Conservation (phyloP, 2,329 filamentous ascomycete species). For the Dactylonectria estremocensis region DNA sequence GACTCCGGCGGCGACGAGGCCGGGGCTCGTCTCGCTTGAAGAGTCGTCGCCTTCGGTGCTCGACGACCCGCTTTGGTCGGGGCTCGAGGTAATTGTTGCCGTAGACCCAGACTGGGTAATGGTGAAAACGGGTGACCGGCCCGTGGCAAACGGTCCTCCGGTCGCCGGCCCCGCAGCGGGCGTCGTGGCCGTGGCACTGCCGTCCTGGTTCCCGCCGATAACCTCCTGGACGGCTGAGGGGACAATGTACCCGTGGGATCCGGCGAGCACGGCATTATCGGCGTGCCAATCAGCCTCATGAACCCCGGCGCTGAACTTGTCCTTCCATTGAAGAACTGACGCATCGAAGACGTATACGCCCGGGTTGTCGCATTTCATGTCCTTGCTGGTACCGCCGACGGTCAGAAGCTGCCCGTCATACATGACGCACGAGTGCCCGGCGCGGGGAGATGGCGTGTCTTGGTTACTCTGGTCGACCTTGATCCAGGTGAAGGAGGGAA, state of each 20-base stretch:
- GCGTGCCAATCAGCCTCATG: slow-evolving; percentile 70
- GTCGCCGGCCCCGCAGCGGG: slow-evolving; percentile 70
- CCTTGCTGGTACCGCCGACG: slow-evolving; percentile 71
- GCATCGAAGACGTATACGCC: slow-evolving; percentile 81
- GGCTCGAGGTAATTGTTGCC: slow-evolving; percentile 57
- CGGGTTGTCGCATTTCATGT: slow-evolving; percentile 69
- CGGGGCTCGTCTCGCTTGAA: slow-evolving; percentile 50
- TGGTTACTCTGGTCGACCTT: slow-evolving; percentile 63
- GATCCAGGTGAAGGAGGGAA: slow-evolving; percentile 77
- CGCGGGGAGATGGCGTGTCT: slow-evolving; percentile 68
- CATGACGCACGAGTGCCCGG: slow-evolving; percentile 70
- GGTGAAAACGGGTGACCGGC: slow-evolving; percentile 79
- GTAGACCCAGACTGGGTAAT: slow-evolving; percentile 67
- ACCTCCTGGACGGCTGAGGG: slow-evolving; percentile 65
- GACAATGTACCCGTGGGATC: slow-evolving; percentile 68
- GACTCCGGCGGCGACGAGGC: slow-evolving; percentile 65
- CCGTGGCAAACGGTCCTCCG: slow-evolving; percentile 79
- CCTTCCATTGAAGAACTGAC: slow-evolving; percentile 70
- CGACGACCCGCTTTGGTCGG: slow-evolving; percentile 49
- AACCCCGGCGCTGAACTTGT: slow-evolving; percentile 73
- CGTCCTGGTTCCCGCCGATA: slow-evolving; percentile 66
- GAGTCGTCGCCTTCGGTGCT: slow-evolving; percentile 6
- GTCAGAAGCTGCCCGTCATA: slow-evolving; percentile 74
- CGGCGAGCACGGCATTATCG: slow-evolving; percentile 61
- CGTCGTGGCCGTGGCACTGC: slow-evolving; percentile 67